Base-by-base conservation (phyloP, 2,329 filamentous ascomycete genomes). In the Chlorencoelia australis region DNA sequence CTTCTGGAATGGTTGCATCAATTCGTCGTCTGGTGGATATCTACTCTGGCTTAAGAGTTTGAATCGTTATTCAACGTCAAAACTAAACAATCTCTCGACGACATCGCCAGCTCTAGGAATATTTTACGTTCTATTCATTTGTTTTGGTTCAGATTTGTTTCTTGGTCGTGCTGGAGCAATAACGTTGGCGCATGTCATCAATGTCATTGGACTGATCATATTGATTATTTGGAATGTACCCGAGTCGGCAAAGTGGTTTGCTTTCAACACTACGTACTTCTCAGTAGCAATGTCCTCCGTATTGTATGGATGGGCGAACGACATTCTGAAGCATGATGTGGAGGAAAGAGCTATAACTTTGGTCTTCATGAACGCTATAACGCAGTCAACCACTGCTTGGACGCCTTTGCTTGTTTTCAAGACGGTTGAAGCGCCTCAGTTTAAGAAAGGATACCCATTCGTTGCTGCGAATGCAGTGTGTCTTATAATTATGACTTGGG, bases 1-100 rank as follows among this genome's bases (percentile, higher is more conserved):
- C 16, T 76, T 76, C 54, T 76, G 69, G 67, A 74, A 75, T 40
- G 61, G 63, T n/a, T 65, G 69, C 30, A 64, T 62, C 1, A 60
- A 52, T 5, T n/a, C n/a, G n/a, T n/a, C n/a, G n/a, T 58, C 63
- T 1, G 71, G 68, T 2, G 65, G 62, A 0, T 76, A 69, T 40
- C 50, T 75, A 3, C 59, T 78, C 0, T 77, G 72, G 72, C 56
- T 77, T 30, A 75, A 75, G 53, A 70, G 65, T 37, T 47, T 75
- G 10, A 52, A 63, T 1, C 59, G 67, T 2, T 75, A 64, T 48
- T 59, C 62, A 0, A 58, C 58, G 0, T 55, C 65, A 1, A 58
- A 57, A 9, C 51, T 75, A 32, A 75, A 73, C 46, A 59, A 71
- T 33, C 55, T 74, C 1, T 67, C 67, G 1, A 61, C 68, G 2